Evolutionary conservation across 257 asterid species (phyloP), one percentile per base, ranked within the genome.

Genomic region (Lycium ferocissimum): DNA sequence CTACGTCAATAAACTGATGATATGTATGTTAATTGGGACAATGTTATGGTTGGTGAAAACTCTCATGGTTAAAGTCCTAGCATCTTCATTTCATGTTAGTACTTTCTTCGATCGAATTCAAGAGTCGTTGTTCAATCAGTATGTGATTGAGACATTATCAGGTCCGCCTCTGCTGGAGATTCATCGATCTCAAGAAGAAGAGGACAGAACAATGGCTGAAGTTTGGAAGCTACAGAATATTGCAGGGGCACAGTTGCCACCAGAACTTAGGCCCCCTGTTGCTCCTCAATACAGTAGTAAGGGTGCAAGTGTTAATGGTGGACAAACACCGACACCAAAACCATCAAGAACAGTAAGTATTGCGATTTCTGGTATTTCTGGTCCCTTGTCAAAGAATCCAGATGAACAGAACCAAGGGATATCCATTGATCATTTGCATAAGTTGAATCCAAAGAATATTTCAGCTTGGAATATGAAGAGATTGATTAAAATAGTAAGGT

Each of bases 381-480:
- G 92, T 3, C 91, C 91, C 78, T 10, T 87, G 17, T 9, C 85
- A 7, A 91, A 80, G 81, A 85, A 82, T 79, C 91, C 73, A 79
- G 93, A 91, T 5, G 94, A 93, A 4, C 91, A 7, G 40, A 83
- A 83, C n/a, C 79, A 47, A 83, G 91, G 91, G 6, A 93, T 97
- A 84, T 83, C 95, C 0, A 94, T 97, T 35, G 94, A 93, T 56
- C 86, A 91, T 75, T 79, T 97, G 92, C 97, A 95, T 51, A 94
- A 87, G 82, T 45, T 97, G 80, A 97, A 95, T 84, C 90, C 90
- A 6, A 92, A 92, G 91, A 97, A 97, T 65, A 87, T 97, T 1
- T 95, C 98, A 0, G 98, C 99, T 11, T 97, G 99, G 99, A 94
- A 89, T 72, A 97, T 97, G 98, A 95, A 95, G 92, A 97, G 98